These are phyloP conservation scores for Avena atlantica DNA, from an alignment of 176 grass and related monocot species.

Conservation along the genomic window DNA sequence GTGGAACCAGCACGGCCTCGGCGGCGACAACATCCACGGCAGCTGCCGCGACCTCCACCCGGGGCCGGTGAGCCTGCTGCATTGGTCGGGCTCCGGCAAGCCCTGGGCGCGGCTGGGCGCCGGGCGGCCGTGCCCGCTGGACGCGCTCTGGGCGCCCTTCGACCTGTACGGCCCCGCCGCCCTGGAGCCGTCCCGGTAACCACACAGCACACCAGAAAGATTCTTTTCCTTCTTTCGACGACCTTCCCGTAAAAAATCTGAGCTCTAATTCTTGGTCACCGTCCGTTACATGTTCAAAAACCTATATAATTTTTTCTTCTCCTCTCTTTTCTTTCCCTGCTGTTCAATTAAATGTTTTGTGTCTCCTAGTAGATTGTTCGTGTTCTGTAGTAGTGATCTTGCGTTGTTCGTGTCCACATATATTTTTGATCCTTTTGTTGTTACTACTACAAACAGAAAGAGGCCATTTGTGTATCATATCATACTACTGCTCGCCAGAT, in stretches of 20 bases:
- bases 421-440: constrained; percentile 31
- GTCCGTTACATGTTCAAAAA: constrained; percentile 69
- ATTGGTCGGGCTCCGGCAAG: constrained; percentile 96
- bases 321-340: neutral
- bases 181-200: constrained; percentile 62
- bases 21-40: constrained; percentile 85
- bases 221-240: constrained; percentile 60
- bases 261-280: constrained; percentile 62
- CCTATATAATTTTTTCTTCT: constrained; percentile 35
- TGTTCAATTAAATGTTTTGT: constrained; percentile 41
- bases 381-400: constrained; percentile 63
- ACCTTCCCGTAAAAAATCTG: constrained; percentile 55
- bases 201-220: constrained; percentile 33
- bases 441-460: neutral
- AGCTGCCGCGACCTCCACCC: constrained; percentile 93
- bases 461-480: constrained; percentile 57
- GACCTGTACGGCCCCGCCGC: constrained; percentile 73
- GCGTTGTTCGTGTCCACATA: constrained; percentile 43
- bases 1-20: constrained; percentile 97
- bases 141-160: constrained; percentile 89
- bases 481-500: neutral
- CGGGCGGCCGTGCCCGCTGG: constrained; percentile 80
- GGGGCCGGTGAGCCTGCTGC: constrained; percentile 88
- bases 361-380: constrained; percentile 43
- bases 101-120: constrained; percentile 80